These are phyloP conservation scores for Flagelloscypha sp. DNA, from an alignment of 768 basidiomycete genomes.

Conservation along the genomic window DNA sequence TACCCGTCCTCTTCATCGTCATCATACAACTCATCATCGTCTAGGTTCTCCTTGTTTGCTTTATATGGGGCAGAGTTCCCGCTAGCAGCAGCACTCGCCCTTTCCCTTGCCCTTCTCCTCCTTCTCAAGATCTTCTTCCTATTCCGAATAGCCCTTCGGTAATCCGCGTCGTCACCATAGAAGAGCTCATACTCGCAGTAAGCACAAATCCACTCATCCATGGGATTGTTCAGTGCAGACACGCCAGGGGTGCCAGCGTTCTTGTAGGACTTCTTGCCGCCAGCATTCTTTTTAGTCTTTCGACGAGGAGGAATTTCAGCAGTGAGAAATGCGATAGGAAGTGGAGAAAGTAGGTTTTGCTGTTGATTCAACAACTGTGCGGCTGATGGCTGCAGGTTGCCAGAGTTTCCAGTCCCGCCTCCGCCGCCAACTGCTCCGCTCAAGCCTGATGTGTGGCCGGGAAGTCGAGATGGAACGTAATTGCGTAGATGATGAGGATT, in stretches of 20 bases:
- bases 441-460: slow-evolving; percentile 33
- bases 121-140: slow-evolving; percentile 73
- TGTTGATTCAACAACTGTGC: slow-evolving; percentile 32
- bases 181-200: slow-evolving; percentile 92
- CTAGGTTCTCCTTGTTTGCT: slow-evolving; percentile 8
- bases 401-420: slow-evolving; percentile 13
- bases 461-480: slow-evolving; percentile 81
- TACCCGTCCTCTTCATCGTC: slow-evolving; percentile 18
- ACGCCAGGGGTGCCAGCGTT: slow-evolving; percentile 13
- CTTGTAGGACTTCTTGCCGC: slow-evolving; percentile 10
- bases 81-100: slow-evolving; percentile 50
- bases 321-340: slow-evolving; percentile 57
- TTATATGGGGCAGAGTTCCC: slow-evolving; percentile 21
- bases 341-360: slow-evolving; percentile 48
- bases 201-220: slow-evolving; percentile 90
- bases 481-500: slow-evolving; percentile 95
- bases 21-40: slow-evolving; percentile 28
- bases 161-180: slow-evolving; percentile 71
- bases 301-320: slow-evolving; percentile 55
- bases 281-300: slow-evolving; percentile 18
- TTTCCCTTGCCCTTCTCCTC: slow-evolving; percentile 62
- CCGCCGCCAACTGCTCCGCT: too few relatives aligned
- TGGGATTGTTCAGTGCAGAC: slow-evolving; percentile 42
- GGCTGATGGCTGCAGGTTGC: slow-evolving; percentile 25
- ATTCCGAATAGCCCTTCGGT: slow-evolving; percentile 56